phyloP scores from a whole-genome alignment of 495 filamentous ascomycete species.

The Aspergillus sparsus region DNA sequence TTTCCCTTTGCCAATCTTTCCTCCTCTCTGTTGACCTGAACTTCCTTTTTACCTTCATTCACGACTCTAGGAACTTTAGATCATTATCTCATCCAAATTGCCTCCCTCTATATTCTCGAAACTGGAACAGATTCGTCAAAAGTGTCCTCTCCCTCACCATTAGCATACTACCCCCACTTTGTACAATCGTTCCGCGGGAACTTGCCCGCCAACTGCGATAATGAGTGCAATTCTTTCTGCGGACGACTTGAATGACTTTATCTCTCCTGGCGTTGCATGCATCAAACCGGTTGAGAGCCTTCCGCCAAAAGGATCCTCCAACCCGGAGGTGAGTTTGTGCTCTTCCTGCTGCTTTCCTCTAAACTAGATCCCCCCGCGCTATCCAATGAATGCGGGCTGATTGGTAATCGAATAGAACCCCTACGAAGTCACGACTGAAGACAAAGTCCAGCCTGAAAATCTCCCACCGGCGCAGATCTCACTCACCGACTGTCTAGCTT shows the following conservation, averaged over 20 bases:
- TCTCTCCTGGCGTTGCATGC: constrained; percentile 93
- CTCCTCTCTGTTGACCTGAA: constrained; percentile 2
- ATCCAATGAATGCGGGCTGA: constrained; percentile 25
- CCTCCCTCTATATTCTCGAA: not conserved
- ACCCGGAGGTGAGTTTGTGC: constrained; percentile 36
- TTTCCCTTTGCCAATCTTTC: constrained; percentile 13
- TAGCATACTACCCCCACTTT: not conserved
- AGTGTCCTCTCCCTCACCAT: no score
- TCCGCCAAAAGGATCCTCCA: constrained; percentile 52
- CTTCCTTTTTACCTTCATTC: not conserved
- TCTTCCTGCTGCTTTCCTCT: constrained; percentile 4
- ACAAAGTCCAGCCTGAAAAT: constrained; percentile 62
- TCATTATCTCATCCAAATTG: not conserved
- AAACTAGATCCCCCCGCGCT: not conserved
- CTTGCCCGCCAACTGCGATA: constrained; percentile 32
- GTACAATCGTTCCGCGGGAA: constrained; percentile 11
- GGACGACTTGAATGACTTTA: constrained; percentile 98
- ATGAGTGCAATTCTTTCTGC: constrained; percentile 97
- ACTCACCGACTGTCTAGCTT: constrained; percentile 94
- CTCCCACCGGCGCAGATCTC: constrained; percentile 82
- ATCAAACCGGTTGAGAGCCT: constrained; percentile 96
- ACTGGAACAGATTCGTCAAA: not conserved
- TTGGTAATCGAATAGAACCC: constrained; percentile 52
- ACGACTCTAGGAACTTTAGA: not conserved
- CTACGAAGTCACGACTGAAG: constrained; percentile 91